Percentiles rank a stretch among this genome's conserved stretches.
Conservation (phyloP, 2,329 filamentous ascomycete genomes). For the Arthrobotrys conoides region DNA sequence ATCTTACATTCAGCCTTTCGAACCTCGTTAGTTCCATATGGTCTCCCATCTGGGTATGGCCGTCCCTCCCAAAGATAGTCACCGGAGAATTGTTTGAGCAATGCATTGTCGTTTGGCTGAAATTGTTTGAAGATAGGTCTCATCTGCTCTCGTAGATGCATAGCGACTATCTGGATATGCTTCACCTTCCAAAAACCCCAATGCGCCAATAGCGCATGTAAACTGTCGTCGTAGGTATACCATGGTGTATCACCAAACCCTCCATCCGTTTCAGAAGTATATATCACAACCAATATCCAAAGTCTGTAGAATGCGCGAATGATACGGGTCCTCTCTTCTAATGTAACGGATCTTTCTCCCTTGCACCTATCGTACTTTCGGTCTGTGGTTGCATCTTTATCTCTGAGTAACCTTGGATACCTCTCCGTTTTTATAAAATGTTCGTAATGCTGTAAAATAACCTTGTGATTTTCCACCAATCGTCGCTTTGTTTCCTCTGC, state of each 20-base stretch:
- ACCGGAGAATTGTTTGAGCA: slow-evolving; percentile 1
- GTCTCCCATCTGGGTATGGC: slow-evolving; percentile 5
- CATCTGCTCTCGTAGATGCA: slow-evolving; percentile 23
- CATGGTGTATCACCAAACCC: slow-evolving; percentile 12
- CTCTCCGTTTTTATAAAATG: slow-evolving; percentile 5
- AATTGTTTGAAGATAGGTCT: slow-evolving; percentile 9
- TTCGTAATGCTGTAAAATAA: slow-evolving; percentile 7
- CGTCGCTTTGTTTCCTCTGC: not conserved
- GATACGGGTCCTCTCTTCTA: slow-evolving; percentile 16
- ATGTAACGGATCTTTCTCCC: slow-evolving; percentile 1
- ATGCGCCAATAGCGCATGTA: slow-evolving; percentile 19
- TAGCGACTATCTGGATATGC: slow-evolving; percentile 14
- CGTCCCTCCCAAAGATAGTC: slow-evolving; percentile 3
- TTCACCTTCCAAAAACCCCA: slow-evolving; percentile 9
- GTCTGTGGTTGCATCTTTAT: not conserved
- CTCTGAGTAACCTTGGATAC: slow-evolving; percentile 11
- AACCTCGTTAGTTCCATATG: not conserved
- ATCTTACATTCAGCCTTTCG: slow-evolving; percentile 12
- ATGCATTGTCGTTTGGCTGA: not conserved
- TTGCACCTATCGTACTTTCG: slow-evolving; percentile 2
- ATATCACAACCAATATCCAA: slow-evolving; percentile 28
- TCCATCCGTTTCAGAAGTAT: slow-evolving; percentile 4
- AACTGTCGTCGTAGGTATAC: slow-evolving; percentile 13
- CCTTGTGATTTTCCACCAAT: not conserved
- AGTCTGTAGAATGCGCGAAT: slow-evolving; percentile 34